Evolutionary conservation across 2,329 filamentous ascomycete species (phyloP), one percentile per base, ranked within the genome.

Genomic region (Ceratocystis destructans): DNA sequence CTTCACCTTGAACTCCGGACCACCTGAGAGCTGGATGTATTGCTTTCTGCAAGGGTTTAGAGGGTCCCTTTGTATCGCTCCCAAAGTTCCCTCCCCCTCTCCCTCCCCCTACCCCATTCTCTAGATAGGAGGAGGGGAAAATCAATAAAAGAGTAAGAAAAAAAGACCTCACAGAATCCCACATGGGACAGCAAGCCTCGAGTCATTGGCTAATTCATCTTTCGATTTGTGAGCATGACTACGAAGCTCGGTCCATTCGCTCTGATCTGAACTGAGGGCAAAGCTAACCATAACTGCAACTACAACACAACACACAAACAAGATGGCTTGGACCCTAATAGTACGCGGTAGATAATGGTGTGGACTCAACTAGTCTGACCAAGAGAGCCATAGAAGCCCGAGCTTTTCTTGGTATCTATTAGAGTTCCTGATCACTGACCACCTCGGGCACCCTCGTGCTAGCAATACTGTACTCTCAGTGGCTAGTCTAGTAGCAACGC

Each of bases 161-260:
- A 28, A 50, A 57, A 64, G 31, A 55, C 62, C 20, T 48, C 62
- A 37, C 1, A 25, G 15, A 63, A 46, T 63, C 41, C 61, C 46
- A 46, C 61, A 63, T 57, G 53, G n/a, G 53, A 57, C 53, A 6
- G 31, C 53, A 33, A 57, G 8, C 53, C 44, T 48, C 20, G 22
- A 50, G 15, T 44, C 61, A 50, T 63, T 63, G 44, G 61, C 61
- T 41, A 63, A 44, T 17, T 10, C 57, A 37, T 28, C 31, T 66
- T 66, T 66, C 41, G 41, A 8, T 61, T 44, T 25, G 59, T 61
- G 31, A 44, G n/a, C 46, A 33, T 66, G 31, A 31, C 10, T 15
- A 48, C 46, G 45, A 46, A 50, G 48, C 45, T 46, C 62, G 61
- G 55, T 62, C 64, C 57, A 48, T 28, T 50, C 25, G 33, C 20